These are phyloP conservation scores for Apiospora sp. DNA, from an alignment of 2,329 filamentous ascomycete genomes.

Conservation along the genomic window DNA sequence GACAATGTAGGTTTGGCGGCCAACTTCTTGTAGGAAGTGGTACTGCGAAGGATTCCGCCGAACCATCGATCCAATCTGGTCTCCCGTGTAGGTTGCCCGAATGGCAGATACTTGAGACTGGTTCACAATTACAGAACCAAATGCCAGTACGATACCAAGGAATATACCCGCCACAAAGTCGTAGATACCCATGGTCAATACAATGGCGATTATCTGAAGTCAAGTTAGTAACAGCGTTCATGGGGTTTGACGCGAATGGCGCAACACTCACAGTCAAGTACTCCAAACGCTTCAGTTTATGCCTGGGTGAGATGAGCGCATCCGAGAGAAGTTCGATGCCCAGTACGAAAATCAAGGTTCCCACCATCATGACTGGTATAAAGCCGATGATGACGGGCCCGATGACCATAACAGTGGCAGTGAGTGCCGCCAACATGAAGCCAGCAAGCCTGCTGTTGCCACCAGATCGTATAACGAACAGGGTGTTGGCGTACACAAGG, in stretches of 20 bases:
- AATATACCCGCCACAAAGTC: slow-evolving; percentile 97
- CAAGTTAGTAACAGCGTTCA: slow-evolving; percentile 34
- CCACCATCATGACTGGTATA: slow-evolving; percentile 97
- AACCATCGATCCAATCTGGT: slow-evolving; percentile 90
- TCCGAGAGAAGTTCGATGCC: slow-evolving; percentile 92
- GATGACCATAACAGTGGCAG: slow-evolving; percentile 81
- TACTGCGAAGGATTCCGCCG: slow-evolving; percentile 89
- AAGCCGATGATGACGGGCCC: slow-evolving; percentile 90
- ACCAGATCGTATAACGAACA: slow-evolving; percentile 95
- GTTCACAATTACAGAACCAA: slow-evolving; percentile 89
- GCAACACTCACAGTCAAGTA: slow-evolving; percentile 76
- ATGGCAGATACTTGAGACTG: slow-evolving; percentile 90
- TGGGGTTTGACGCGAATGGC: not conserved
- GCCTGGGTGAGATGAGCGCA: slow-evolving; percentile 86
- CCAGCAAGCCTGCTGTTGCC: slow-evolving; percentile 88
- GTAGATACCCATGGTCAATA: slow-evolving; percentile 94
- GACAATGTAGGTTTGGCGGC: slow-evolving; percentile 86
- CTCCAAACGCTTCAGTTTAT: slow-evolving; percentile 85
- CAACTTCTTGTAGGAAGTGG: slow-evolving; percentile 84
- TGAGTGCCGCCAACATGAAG: slow-evolving; percentile 81
- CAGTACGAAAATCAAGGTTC: slow-evolving; percentile 91
- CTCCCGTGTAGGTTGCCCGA: slow-evolving; percentile 87
- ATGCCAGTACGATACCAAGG: slow-evolving; percentile 89
- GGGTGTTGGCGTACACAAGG: slow-evolving; percentile 94
- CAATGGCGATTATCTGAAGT: slow-evolving; percentile 77